Base-by-base conservation (phyloP, 2,329 filamentous ascomycete species). In the Diaporthe capsici region DNA sequence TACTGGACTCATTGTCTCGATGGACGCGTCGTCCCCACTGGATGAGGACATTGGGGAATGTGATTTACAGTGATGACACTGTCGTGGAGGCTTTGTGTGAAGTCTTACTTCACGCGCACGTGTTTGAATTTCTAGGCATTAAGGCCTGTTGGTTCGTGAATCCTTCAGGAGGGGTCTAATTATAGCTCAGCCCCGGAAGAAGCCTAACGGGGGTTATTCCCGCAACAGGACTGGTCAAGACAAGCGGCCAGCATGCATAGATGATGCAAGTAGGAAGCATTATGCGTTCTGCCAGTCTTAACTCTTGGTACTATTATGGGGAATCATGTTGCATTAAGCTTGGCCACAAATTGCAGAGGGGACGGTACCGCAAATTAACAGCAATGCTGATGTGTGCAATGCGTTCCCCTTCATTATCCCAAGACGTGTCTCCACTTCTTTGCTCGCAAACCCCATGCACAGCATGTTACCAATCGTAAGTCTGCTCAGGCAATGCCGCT, bases 141-240 rank as follows among this genome's bases (percentile, higher is more conserved):
- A 13, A 34, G 42, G 9, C 34, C 10, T 39, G 9, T 42, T 7
- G 57, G 55, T 37, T 58, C 20, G 17, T 44, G 44, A 17, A 68
- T 68, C 63, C 28, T 68, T 37, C 44, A 9, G 63, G 61, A 17
- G 61, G 61, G 42, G 61, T 34, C 25, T 22, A 47, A 47, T 34
- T 49, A 67, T 34, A 49, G 25, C n/a, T 6, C 42, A 34, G 25
- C 61, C 42, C 42, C 61, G 17, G 28, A 7, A 49, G 42, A 49
- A 49, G 42, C 61, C 25, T 67, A 67, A 67, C 20, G 28, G 12
- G 42, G 8, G 9, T 4, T 8, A 15, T 8, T 53, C 4, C 42
- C 39, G 13, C 34, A 3, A 5, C 2, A n/a, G 25, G 42, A 13
- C 20, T 47, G 10, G 17, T n/a, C 20, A 15, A 6, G n/a, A 5